A percentile compares a stretch with the other conserved stretches of the same genome.
phyloP scores from a whole-genome alignment of 805 yeast species.

The Ogataea salicorniae region DNA sequence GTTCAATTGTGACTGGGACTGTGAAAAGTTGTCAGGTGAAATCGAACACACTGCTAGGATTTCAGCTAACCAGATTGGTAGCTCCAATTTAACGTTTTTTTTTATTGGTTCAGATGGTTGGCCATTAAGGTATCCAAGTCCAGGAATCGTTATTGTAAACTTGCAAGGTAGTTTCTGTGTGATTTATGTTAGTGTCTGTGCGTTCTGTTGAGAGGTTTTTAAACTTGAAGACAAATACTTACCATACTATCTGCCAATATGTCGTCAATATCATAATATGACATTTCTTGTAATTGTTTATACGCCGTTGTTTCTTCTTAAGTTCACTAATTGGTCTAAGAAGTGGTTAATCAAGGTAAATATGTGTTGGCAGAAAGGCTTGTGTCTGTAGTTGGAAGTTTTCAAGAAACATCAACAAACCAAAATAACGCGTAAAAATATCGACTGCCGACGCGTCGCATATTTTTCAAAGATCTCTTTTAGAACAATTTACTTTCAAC shows the following conservation, averaged over 20 bases:
- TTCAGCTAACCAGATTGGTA: slow-evolving; percentile 88
- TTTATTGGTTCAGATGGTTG: slow-evolving; percentile 59
- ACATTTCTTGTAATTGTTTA: slow-evolving; percentile 11
- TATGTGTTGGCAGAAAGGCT: neutral
- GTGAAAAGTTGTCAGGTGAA: slow-evolving; percentile 4
- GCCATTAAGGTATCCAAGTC: slow-evolving; percentile 82
- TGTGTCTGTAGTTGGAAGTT: too few relatives aligned
- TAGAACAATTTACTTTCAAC: too few relatives aligned
- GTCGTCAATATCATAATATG: slow-evolving; percentile 73
- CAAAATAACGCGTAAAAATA: too few relatives aligned
- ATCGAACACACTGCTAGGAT: slow-evolving; percentile 54
- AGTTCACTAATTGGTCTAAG: neutral
- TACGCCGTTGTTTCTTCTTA: neutral
- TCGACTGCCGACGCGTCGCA: too few relatives aligned
- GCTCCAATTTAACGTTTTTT: slow-evolving; percentile 60
- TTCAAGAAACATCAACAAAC: too few relatives aligned
- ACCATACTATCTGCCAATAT: slow-evolving; percentile 62
- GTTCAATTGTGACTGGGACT: slow-evolving; percentile 10
- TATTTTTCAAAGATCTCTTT: too few relatives aligned
- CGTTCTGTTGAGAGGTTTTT: neutral
- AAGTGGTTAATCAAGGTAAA: neutral
- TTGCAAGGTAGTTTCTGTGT: slow-evolving; percentile 63
- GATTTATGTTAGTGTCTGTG: slow-evolving; percentile 4
- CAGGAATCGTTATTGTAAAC: slow-evolving; percentile 74
- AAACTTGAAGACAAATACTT: slow-evolving; percentile 13